phyloP scores from a whole-genome alignment of 108 stramenopile species.

The Cyclotella baltica region DNA sequence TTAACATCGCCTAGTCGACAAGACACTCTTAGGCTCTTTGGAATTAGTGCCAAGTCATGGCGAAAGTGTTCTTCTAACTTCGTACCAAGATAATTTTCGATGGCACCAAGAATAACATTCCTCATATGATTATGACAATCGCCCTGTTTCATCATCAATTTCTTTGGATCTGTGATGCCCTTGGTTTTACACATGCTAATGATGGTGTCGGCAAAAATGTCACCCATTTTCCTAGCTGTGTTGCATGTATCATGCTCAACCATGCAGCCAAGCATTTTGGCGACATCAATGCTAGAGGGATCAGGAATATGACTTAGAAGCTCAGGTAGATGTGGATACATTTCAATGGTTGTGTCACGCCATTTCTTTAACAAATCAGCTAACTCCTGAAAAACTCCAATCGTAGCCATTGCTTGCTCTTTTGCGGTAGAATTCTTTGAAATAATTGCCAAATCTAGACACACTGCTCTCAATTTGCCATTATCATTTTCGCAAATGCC shows the following conservation, averaged over 20 bases:
- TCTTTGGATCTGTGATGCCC: too few species aligned
- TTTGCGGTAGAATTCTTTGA: constrained; percentile 21
- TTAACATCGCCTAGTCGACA: neutral
- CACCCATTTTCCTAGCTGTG: neutral
- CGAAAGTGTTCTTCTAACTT: neutral
- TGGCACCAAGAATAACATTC: neutral
- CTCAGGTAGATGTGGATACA: constrained; percentile 10
- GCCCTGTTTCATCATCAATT: neutral
- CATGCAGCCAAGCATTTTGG: neutral
- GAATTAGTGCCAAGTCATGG: neutral
- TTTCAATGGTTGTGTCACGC: constrained; percentile 1
- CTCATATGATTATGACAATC: constrained; percentile 4
- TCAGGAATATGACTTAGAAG: neutral
- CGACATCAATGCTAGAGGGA: neutral
- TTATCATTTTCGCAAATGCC: neutral
- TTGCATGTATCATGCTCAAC: neutral
- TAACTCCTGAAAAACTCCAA: constrained; percentile 9
- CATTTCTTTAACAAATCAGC: constrained; percentile 7
- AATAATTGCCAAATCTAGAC: constrained; percentile 15
- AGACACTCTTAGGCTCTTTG: neutral
- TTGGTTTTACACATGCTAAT: neutral
- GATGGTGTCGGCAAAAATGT: neutral
- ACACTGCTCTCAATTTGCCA: constrained; percentile 18
- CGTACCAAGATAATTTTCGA: neutral
- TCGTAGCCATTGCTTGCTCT: constrained; percentile 10